Conservation (phyloP, 1,284 basidiomycete species). For the Microbotryum saponariae region DNA sequence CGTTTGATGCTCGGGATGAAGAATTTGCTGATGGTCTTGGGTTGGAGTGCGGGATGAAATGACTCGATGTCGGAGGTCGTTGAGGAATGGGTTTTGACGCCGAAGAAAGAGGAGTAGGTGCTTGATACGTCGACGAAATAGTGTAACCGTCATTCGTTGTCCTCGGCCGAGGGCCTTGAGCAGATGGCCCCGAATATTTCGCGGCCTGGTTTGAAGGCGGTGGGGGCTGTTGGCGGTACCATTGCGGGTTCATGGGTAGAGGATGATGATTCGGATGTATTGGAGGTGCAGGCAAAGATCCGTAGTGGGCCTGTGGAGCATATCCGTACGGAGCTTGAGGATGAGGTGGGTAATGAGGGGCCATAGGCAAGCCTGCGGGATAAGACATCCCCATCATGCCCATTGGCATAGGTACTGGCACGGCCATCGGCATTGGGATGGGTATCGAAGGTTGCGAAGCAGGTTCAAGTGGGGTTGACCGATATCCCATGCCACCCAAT, state of each 20-base stretch:
- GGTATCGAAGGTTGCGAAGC: neutral
- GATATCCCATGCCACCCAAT: neutral
- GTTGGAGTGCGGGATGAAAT: constrained; percentile 1
- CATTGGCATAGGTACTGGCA: neutral
- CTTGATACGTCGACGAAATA: constrained; percentile 49
- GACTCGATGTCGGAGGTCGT: constrained; percentile 5
- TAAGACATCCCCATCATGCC: neutral
- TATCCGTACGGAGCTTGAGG: neutral
- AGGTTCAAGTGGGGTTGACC: neutral
- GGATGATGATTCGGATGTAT: neutral
- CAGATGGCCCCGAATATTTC: constrained; percentile 14
- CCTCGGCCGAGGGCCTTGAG: constrained; percentile 39
- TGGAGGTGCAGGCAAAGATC: neutral
- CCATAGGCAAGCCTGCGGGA: neutral
- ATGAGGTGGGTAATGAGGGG: neutral
- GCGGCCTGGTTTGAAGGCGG: neutral
- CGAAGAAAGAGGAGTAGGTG: constrained; percentile 23
- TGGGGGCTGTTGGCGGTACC: neutral
- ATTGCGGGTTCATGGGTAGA: neutral
- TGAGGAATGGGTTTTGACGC: constrained; percentile 10
- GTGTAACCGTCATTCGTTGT: constrained; percentile 53
- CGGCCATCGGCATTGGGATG: neutral
- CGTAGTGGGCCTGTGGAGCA: neutral
- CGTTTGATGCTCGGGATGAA: neutral
- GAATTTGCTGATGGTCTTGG: neutral